Percentiles rank a stretch among this genome's conserved stretches.
Evolutionary conservation across 2,329 filamentous ascomycete species (phyloP).

Genomic region (Cladophialophora exuberans): DNA sequence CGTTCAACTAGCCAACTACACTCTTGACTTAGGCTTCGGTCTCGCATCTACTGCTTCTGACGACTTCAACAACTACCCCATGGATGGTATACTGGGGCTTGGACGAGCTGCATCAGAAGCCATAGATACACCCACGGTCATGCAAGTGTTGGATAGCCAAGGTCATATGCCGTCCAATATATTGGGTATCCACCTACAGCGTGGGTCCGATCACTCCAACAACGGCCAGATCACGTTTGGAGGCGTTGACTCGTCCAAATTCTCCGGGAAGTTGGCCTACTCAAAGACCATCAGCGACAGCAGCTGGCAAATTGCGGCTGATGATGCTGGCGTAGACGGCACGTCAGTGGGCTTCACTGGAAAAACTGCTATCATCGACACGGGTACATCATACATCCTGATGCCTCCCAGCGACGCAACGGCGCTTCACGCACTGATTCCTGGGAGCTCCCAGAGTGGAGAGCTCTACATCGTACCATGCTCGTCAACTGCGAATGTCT

Average conservation of each 20-base stretch:
- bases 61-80: constrained; percentile 77
- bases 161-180: constrained; percentile 66
- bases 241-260: constrained; percentile 67
- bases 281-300: constrained; percentile 55
- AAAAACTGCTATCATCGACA: constrained; percentile 75
- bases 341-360: constrained; percentile 57
- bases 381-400: constrained; percentile 79
- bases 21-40: constrained; percentile 69
- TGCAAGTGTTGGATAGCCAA: constrained; percentile 63
- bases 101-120: constrained; percentile 63
- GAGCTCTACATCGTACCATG: constrained; percentile 72
- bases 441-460: constrained; percentile 60
- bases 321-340: constrained; percentile 66
- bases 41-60: constrained; percentile 71
- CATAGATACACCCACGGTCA: constrained; percentile 63
- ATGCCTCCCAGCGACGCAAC: constrained; percentile 69
- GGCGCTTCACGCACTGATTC: constrained; percentile 68
- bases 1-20: constrained; percentile 67
- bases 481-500: constrained; percentile 62
- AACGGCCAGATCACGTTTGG: constrained; percentile 81
- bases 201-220: constrained; percentile 66
- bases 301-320: constrained; percentile 72
- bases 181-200: constrained; percentile 71
- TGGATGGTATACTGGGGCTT: constrained; percentile 85
- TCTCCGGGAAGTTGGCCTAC: constrained; percentile 70